A percentile compares a stretch with the other conserved stretches of the same genome.
Evolutionary conservation across 208 protist species (phyloP).

Genomic region (Crithidia expoeki): DNA sequence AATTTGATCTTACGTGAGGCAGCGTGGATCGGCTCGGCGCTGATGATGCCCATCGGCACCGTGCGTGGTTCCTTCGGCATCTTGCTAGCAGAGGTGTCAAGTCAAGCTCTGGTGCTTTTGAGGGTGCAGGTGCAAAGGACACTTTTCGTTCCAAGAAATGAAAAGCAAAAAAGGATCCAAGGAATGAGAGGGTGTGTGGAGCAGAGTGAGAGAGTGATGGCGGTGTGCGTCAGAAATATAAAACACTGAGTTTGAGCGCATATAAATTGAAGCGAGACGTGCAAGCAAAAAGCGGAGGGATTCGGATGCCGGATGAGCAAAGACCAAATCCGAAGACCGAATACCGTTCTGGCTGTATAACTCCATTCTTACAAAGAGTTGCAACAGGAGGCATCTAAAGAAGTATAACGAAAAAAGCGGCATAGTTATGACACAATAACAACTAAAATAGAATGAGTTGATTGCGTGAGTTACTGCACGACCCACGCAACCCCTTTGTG

Average conservation of each 20-base stretch:
- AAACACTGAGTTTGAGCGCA: no score
- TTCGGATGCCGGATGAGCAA: neutral
- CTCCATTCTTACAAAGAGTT: no score
- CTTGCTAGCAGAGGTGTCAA: neutral
- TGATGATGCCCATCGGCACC: constrained; percentile 89
- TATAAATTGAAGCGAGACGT: no score
- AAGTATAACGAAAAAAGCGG: neutral
- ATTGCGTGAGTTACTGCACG: constrained; percentile 39
- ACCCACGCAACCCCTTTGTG: constrained; percentile 61
- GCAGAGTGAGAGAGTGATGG: no score
- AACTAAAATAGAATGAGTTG: neutral
- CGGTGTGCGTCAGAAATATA: no score
- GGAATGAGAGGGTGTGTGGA: no score
- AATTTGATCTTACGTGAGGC: constrained; percentile 77
- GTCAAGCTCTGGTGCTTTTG: no score
- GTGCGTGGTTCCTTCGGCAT: constrained; percentile 80
- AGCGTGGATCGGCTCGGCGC: constrained; percentile 59
- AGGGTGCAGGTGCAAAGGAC: no score
- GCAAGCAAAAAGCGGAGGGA: neutral
- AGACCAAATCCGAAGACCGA: no score
- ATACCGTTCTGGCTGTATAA: no score
- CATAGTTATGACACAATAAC: neutral
- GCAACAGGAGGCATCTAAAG: neutral
- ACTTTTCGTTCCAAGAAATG: no score
- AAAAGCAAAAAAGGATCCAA: no score